Evolutionary conservation across 2,329 filamentous ascomycete species (phyloP).

Genomic region (Chrysoporthe puriensis): DNA sequence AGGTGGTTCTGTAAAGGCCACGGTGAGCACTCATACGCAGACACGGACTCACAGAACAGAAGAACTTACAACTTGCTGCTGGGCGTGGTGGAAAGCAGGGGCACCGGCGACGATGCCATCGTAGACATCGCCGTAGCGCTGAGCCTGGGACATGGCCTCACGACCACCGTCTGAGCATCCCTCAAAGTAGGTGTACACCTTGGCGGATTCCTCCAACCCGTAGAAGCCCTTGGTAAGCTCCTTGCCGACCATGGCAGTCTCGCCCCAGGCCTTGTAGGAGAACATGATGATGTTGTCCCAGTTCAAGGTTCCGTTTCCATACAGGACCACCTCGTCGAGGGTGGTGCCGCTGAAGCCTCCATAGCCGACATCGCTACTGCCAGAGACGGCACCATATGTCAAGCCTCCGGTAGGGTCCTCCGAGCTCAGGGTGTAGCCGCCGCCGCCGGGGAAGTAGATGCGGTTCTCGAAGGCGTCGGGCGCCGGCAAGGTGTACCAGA

Average conservation of each 20-base stretch:
- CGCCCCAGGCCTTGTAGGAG: constrained; percentile 53
- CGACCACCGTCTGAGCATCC: constrained; percentile 53
- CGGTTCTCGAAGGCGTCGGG: constrained; percentile 47
- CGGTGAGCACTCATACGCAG: background rate
- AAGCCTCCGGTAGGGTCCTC: constrained; percentile 43
- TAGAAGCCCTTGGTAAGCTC: constrained; percentile 47
- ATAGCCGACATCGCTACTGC: constrained; percentile 49
- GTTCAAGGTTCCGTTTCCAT: constrained; percentile 55
- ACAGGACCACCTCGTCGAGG: constrained; percentile 44
- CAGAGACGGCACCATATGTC: constrained; percentile 45
- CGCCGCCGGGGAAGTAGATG: constrained; percentile 50
- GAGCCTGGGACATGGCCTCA: constrained; percentile 52
- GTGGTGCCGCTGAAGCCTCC: constrained; percentile 43
- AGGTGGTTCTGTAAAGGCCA: constrained; percentile 19
- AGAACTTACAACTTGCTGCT: constrained; percentile 38
- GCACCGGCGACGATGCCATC: constrained; percentile 51
- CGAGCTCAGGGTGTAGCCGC: constrained; percentile 45
- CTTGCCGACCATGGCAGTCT: constrained; percentile 54
- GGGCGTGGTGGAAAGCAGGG: constrained; percentile 48
- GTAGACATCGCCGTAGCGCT: constrained; percentile 45
- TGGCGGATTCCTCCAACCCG: constrained; percentile 31
- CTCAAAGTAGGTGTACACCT: constrained; percentile 56
- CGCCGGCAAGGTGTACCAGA: constrained; percentile 41
- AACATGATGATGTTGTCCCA: constrained; percentile 55
- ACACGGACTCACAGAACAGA: no score